Evolutionary conservation across 2,329 filamentous ascomycete genomes (phyloP), one percentile per base, ranked within the genome.

Genomic region (Rhynchosporium secalis): DNA sequence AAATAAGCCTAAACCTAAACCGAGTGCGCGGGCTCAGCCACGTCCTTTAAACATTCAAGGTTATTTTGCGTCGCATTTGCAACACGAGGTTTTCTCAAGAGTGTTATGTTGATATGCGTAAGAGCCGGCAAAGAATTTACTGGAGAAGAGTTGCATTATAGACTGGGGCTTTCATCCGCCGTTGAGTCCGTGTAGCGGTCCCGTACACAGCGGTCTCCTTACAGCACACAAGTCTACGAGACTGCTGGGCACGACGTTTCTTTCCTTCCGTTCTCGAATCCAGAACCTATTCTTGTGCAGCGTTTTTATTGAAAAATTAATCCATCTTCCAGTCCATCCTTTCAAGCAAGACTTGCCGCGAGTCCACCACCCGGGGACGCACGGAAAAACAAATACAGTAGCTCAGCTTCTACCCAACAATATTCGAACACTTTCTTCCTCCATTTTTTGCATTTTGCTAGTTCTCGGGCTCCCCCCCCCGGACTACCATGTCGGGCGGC

Each of bases 401-500:
- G 20, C 20, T 20, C 20, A 20, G 20, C 20, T 20, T 20, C 20
- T 20, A 20, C 20, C 20, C 20, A 20, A 20, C 20, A 20, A 20
- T 20, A 20, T 20, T n/a, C 41, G 20, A 43, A 43, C 36, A 40
- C 36, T 12, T 36, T 49, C 12, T 29, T 49, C 12, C 49, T 36
- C n/a, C 33, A 26, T 15, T 3, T 10, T 40, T 12, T 49, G 15
- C 12, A 26, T 33, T 46, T 9, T 40, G 41, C 20, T 43, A n/a
- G 52, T 40, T n/a, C 45, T 58, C 56, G 56, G 56, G 45, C 46
- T 52, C 49, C 31, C 56, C 31, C 56, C 40, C 45, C 56, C 56
- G 56, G 41, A 31, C 4, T 40, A 9, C 45, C 45, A 38, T 49
- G 38, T 48, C 46, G 20, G 48, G 56, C 28, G 56, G 38, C 56